Percentiles rank a stretch among this genome's conserved stretches.
Conservation (phyloP, 371 early-diverging fungal species). For the Zychaea mexicana region DNA sequence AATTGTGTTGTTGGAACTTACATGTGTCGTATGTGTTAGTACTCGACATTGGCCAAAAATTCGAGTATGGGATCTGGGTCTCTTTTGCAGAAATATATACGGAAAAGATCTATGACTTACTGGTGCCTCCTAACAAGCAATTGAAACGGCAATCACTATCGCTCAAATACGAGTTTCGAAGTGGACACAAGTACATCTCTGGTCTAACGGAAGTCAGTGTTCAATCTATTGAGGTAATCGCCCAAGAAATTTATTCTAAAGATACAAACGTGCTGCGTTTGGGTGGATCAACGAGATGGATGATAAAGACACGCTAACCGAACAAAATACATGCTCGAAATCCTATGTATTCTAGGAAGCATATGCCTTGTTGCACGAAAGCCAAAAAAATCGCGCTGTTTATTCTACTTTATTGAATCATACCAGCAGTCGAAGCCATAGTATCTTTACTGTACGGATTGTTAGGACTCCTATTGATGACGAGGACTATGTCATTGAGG, state of each 20-base stretch:
- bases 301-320: no score
- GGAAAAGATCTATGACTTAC: conserved; percentile 83
- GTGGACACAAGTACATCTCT: conserved; percentile 59
- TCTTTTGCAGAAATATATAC: conserved; percentile 86
- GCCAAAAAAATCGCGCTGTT: conserved; percentile 64
- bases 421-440: conserved; percentile 70
- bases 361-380: conserved; percentile 58
- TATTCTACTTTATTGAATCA: conserved; percentile 66
- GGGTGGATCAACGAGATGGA: no score
- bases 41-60: conserved; percentile 45
- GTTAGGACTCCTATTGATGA: conserved; percentile 61
- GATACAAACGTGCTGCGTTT: no score
- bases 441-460: conserved; percentile 71
- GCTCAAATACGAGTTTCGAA: conserved; percentile 59
- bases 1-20: neutral
- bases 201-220: conserved; percentile 66
- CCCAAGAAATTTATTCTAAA: no score
- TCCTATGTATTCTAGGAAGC: conserved; percentile 59
- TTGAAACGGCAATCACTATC: conserved; percentile 49
- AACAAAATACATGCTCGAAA: no score
- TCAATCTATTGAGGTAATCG: conserved; percentile 40
- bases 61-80: conserved; percentile 72
- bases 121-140: conserved; percentile 46
- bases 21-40: conserved; percentile 15
- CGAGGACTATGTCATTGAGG: conserved; percentile 50